Base-by-base conservation (phyloP, 2,329 filamentous ascomycete genomes). In the Tolypocladium tropicale region DNA sequence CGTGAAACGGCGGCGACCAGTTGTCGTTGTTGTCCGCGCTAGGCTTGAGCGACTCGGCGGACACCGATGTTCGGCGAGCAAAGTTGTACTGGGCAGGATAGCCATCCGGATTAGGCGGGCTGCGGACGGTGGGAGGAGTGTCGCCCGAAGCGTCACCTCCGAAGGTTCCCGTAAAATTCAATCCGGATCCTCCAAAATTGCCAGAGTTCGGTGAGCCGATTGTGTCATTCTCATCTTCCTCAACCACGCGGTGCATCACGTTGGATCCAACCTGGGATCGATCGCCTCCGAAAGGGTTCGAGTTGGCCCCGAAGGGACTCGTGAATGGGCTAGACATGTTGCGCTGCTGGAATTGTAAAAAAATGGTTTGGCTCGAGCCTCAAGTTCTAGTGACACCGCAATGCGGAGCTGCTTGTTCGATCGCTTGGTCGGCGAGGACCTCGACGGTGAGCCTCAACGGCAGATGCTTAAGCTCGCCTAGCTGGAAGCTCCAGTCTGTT, bases 61-160 rank as follows among this genome's bases (percentile, higher is more conserved):
- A 97, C 54, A 99, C 94, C 4, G 94, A 97, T 41, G 92, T 96
- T 65, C 94, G 89, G 61, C 94, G 88, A 64, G 84, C 89, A 73
- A 96, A 86, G 71, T 95, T 95, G 76, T 96, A 97, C 71, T 97
- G 92, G 64, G 83, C 88, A 56, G 94, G 94, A 68, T 96, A 90
- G 64, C 83, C 85, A 62, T 89, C 85, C 41, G 80, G 74, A 58
- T 82, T 81, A 56, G 79, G 78, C 25, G 77, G 69, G 63, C 71
- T 72, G 69, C 78, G 68, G 63, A 76, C 66, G 58, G 76, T 74
- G 16, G 76, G 73, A 23, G 76, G 76, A 23, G 68, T 64, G 48
- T 82, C 79, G 32, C 70, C 62, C 36, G 71, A 70, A 60, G 76
- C 76, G 61, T 80, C 78, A 41, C 74, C 77, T 32, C 81, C 80